phyloP scores from a whole-genome alignment of 2,329 filamentous ascomycete species.

The Pseudogymnoascus pannorum region DNA sequence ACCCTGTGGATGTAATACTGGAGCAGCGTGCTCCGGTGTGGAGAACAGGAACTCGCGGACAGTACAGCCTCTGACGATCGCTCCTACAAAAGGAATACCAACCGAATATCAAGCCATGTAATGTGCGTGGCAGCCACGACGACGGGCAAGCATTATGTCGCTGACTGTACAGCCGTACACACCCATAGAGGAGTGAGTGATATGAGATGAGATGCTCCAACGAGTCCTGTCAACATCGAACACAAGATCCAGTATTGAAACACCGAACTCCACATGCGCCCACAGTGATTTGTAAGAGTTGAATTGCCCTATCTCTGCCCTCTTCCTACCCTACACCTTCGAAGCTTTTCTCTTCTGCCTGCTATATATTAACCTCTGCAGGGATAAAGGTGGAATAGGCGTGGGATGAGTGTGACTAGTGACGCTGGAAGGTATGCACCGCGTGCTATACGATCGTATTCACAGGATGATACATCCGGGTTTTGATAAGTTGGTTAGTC shows the following conservation, averaged over 20 bases:
- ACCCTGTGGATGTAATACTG: not conserved
- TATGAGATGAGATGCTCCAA: not conserved
- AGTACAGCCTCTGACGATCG: constrained; percentile 1
- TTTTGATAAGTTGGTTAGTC: not conserved
- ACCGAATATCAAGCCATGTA: not conserved
- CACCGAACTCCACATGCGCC: not conserved
- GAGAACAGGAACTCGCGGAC: not conserved
- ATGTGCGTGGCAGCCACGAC: not conserved
- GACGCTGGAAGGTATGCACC: not conserved
- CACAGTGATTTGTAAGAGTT: not conserved
- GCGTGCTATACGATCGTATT: not conserved
- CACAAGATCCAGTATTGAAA: not conserved
- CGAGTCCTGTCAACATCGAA: not conserved
- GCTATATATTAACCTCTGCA: not conserved
- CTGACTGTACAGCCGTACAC: not conserved
- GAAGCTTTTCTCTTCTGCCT: not conserved
- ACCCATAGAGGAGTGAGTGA: not conserved
- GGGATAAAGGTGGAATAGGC: not conserved
- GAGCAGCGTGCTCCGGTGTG: not conserved
- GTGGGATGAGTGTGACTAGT: not conserved
- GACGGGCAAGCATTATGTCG: not conserved
- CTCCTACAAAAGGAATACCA: not conserved
- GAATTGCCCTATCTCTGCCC: not conserved
- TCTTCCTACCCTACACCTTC: not conserved
- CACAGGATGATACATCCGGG: not conserved